phyloP scores from a whole-genome alignment of 1,139 yeast species.

The Yamadazyma triangularis region DNA sequence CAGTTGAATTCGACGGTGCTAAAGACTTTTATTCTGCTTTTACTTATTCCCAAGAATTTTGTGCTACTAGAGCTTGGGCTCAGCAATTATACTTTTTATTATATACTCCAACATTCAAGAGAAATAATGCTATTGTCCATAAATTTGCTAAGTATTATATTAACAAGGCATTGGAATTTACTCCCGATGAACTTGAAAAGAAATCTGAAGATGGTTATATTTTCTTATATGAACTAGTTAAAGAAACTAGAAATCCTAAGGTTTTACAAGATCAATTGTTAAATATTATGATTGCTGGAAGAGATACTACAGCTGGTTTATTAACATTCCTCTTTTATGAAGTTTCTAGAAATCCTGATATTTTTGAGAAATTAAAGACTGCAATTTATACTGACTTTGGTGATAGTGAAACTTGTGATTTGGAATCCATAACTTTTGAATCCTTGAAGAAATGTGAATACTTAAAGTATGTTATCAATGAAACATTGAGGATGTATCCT shows the following conservation, averaged over 20 bases:
- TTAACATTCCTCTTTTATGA: slow-evolving; percentile 21
- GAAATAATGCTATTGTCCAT: slow-evolving; percentile 18
- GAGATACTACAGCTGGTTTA: slow-evolving; percentile 27
- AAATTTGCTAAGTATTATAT: slow-evolving; percentile 23
- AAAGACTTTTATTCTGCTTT: slow-evolving; percentile 24
- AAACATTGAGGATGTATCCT: slow-evolving; percentile 50
- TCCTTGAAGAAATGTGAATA: slow-evolving; percentile 40
- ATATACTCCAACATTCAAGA: slow-evolving; percentile 19
- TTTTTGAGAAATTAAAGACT: slow-evolving; percentile 18
- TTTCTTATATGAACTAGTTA: slow-evolving; percentile 23
- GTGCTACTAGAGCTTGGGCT: slow-evolving; percentile 23
- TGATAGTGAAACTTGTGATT: slow-evolving; percentile 10
- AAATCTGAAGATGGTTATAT: slow-evolving; percentile 16
- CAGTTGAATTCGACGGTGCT: slow-evolving; percentile 16
- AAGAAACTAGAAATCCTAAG: slow-evolving; percentile 19
- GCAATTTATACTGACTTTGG: slow-evolving; percentile 18
- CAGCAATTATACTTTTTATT: slow-evolving; percentile 20
- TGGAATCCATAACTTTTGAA: slow-evolving; percentile 37
- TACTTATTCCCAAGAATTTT: slow-evolving; percentile 22
- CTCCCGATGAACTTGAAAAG: slow-evolving; percentile 18
- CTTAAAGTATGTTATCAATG: slow-evolving; percentile 43
- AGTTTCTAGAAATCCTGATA: slow-evolving; percentile 17
- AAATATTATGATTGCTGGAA: slow-evolving; percentile 28
- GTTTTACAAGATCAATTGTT: slow-evolving; percentile 23
- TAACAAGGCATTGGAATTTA: slow-evolving; percentile 22